These are phyloP conservation scores for Chlamydomonas reinhardtii DNA, from an alignment of 163 green algal genomes.

Conservation along the genomic window DNA sequence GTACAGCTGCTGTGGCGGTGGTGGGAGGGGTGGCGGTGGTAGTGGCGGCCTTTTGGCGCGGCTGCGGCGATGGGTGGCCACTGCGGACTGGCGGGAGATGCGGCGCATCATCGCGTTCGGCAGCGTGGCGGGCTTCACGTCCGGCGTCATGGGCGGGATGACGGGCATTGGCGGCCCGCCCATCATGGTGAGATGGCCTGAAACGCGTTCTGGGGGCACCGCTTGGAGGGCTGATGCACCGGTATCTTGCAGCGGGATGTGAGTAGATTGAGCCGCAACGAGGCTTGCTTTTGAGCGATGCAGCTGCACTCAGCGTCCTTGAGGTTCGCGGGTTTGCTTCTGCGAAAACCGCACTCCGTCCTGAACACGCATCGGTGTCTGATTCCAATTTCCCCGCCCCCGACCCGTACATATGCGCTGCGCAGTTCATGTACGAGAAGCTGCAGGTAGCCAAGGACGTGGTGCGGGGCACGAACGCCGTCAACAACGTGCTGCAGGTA, in stretches of 20 bases:
- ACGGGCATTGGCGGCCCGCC: slow-evolving; percentile 59
- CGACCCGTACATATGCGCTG: too few species aligned
- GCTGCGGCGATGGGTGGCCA: background rate
- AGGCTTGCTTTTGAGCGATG: too few species aligned
- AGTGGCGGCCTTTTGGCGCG: background rate
- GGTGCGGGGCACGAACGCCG: slow-evolving; percentile 53
- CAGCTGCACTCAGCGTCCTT: too few species aligned
- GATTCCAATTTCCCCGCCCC: too few species aligned
- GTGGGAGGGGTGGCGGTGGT: background rate
- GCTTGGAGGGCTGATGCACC: too few species aligned
- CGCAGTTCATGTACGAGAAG: slow-evolving; percentile 45
- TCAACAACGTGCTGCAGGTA: slow-evolving; percentile 56
- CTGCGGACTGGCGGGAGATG: slow-evolving; percentile 12
- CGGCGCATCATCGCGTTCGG: background rate
- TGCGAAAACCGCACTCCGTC: too few species aligned
- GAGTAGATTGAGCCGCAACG: too few species aligned
- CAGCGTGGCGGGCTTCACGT: background rate
- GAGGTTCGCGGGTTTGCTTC: too few species aligned
- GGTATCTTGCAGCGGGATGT: too few species aligned
- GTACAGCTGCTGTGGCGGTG: too few species aligned
- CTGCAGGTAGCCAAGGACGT: slow-evolving; percentile 57
- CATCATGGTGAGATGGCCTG: slow-evolving; percentile 22
- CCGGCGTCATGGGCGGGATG: slow-evolving; percentile 46
- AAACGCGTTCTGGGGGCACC: background rate
- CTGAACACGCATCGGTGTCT: too few species aligned